A percentile compares a stretch with the other conserved stretches of the same genome.
Evolutionary conservation across 1,139 yeast genomes (phyloP).

Genomic region (Geotrichum candidum): DNA sequence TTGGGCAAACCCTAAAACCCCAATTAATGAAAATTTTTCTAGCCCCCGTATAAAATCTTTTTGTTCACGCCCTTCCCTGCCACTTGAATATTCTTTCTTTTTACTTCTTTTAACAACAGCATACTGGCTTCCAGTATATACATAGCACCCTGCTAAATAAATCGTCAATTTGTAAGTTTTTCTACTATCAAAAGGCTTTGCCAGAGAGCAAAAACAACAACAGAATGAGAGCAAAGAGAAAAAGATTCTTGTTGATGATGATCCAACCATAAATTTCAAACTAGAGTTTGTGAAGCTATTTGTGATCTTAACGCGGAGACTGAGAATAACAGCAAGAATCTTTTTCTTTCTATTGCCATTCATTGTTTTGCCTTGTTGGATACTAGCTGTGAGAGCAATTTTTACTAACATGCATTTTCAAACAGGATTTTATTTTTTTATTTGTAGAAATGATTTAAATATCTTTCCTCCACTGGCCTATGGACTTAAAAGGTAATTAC

Average conservation of each 20-base stretch:
- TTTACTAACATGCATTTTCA: neutral
- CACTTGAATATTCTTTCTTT: neutral
- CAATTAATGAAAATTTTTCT: neutral
- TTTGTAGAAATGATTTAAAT: too few relatives aligned
- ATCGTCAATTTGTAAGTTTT: constrained; percentile 7
- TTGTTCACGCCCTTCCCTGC: neutral
- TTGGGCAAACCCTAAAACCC: neutral
- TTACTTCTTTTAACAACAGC: neutral
- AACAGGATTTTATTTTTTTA: neutral
- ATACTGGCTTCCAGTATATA: neutral
- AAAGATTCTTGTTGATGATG: constrained; percentile 11
- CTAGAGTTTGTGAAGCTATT: constrained; percentile 26
- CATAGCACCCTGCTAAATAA: neutral
- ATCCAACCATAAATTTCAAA: constrained; percentile 25
- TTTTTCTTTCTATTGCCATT: neutral
- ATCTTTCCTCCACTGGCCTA: too few relatives aligned
- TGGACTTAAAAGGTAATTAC: too few relatives aligned
- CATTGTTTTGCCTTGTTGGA: neutral
- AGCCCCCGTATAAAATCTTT: neutral
- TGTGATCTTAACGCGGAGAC: constrained; percentile 13
- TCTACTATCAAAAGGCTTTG: neutral
- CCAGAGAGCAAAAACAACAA: neutral
- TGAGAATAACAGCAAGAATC: constrained; percentile 3
- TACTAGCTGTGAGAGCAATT: neutral
- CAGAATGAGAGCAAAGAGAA: neutral